Evolutionary conservation across 768 basidiomycete genomes (phyloP).

Genomic region (Amanita inopinata): DNA sequence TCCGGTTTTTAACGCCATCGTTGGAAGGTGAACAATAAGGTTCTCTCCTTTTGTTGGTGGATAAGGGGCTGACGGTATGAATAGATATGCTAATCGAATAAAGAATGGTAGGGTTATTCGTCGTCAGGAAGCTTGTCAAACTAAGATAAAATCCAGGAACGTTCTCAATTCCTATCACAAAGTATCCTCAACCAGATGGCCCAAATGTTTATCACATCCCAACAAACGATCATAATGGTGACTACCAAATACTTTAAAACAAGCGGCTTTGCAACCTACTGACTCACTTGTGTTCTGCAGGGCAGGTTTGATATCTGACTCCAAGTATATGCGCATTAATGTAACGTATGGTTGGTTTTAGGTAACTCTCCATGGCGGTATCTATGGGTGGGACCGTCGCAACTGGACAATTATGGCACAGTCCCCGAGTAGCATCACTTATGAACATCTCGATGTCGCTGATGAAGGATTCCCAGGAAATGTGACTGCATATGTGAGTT

Average conservation of each 20-base stretch:
- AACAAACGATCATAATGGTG: slow-evolving; percentile 40
- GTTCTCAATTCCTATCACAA: slow-evolving; percentile 44
- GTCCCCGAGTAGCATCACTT: slow-evolving; percentile 39
- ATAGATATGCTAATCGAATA: slow-evolving; percentile 42
- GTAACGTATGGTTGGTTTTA: slow-evolving; percentile 14
- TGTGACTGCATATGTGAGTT: slow-evolving; percentile 31
- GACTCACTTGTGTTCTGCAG: slow-evolving; percentile 6
- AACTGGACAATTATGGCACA: slow-evolving; percentile 42
- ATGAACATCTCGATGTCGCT: slow-evolving; percentile 39
- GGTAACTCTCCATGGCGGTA: slow-evolving; percentile 49
- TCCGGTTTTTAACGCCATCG: slow-evolving; percentile 34
- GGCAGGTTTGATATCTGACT: slow-evolving; percentile 13
- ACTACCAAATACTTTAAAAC: slow-evolving; percentile 3
- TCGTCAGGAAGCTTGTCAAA: not conserved
- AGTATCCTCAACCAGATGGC: slow-evolving; percentile 30
- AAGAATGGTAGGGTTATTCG: slow-evolving; percentile 29
- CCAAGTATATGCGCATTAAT: not conserved
- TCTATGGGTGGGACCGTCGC: slow-evolving; percentile 45
- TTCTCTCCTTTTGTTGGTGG: not conserved
- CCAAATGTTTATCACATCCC: slow-evolving; percentile 41
- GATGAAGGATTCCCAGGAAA: slow-evolving; percentile 47
- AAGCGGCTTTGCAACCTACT: not conserved
- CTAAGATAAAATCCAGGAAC: slow-evolving; percentile 24
- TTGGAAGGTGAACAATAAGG: slow-evolving; percentile 21
- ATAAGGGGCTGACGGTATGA: not conserved